Evolutionary conservation across 2,329 filamentous ascomycete species (phyloP), one percentile per base, ranked within the genome.

Genomic region (Cladophialophora immunda): DNA sequence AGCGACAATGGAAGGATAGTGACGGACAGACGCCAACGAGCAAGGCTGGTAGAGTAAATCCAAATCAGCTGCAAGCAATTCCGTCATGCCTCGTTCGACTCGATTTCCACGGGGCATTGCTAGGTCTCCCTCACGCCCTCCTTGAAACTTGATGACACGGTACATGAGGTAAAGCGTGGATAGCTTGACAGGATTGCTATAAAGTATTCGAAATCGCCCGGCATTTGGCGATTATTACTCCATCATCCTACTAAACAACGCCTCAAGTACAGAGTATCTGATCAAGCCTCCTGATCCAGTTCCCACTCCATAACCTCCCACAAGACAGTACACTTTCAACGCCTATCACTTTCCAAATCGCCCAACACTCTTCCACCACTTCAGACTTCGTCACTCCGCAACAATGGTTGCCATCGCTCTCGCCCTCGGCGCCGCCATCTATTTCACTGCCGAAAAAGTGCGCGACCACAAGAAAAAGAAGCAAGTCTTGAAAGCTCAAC

Each of bases 321-420:
- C n/a, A n/a, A n/a, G n/a, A n/a, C n/a, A n/a, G n/a, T n/a, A n/a
- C n/a, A n/a, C n/a, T n/a, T n/a, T n/a, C n/a, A n/a, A n/a, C n/a
- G n/a, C n/a, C n/a, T n/a, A n/a, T n/a, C n/a, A n/a, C n/a, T n/a
- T n/a, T n/a, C n/a, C n/a, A n/a, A n/a, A n/a, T n/a, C n/a, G n/a
- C n/a, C n/a, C n/a, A n/a, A n/a, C n/a, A 32, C 30, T 17, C 36
- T 38, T 11, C 3, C 36, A n/a, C 11, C 36, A 13, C 41, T 22
- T 47, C 41, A 22, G 4, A 7, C n/a, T 47, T 22, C 41, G n/a
- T 22, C n/a, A 22, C 41, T 4, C n/a, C 30, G 15, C 58, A 19
- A 59, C 68, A 50, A 67, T 67, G 65, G 62, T 58, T 17, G 34
- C 36, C n/a, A 27, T 64, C 54, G 47, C 60, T 29, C 30, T 67